Evolutionary conservation across 1,284 basidiomycete genomes (phyloP).

Genomic region (Agroathelia rolfsii): DNA sequence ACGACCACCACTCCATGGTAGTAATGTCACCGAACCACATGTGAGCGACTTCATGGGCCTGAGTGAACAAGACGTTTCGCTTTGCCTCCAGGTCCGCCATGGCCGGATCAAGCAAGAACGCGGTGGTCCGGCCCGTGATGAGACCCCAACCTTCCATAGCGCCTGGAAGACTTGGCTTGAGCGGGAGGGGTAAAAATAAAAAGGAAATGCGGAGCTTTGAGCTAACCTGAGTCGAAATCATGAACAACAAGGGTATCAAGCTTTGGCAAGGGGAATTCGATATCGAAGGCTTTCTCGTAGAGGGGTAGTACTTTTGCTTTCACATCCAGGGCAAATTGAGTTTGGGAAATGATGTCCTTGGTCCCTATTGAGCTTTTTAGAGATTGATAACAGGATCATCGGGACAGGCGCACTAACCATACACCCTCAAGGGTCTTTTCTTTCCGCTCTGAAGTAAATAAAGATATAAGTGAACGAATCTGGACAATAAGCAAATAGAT

Average conservation of each 20-base stretch:
- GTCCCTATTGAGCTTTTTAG: slow-evolving; percentile 45
- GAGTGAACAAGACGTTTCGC: slow-evolving; percentile 71
- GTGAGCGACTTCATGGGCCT: slow-evolving; percentile 79
- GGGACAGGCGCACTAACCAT: slow-evolving; percentile 44
- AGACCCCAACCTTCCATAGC: slow-evolving; percentile 98
- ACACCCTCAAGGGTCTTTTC: slow-evolving; percentile 78
- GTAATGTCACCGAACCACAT: slow-evolving; percentile 91
- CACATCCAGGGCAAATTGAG: slow-evolving; percentile 81
- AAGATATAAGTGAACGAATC: no score
- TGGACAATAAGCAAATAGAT: no score
- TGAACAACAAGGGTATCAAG: slow-evolving; percentile 79
- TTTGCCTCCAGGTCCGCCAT: slow-evolving; percentile 69
- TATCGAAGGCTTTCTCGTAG: slow-evolving; percentile 90
- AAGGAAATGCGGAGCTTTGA: neutral
- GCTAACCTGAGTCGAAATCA: slow-evolving; percentile 76
- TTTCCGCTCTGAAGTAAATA: no score
- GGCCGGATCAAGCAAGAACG: slow-evolving; percentile 76
- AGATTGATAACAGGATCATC: no score
- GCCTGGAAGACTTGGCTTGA: no score
- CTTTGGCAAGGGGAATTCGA: slow-evolving; percentile 90
- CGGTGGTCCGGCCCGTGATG: slow-evolving; percentile 83
- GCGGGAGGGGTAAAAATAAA: no score
- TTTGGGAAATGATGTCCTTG: slow-evolving; percentile 77
- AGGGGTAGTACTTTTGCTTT: slow-evolving; percentile 80
- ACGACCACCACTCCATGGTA: slow-evolving; percentile 93